A percentile compares a stretch with the other conserved stretches of the same genome.
phyloP scores from a whole-genome alignment of 1,284 basidiomycete species.

The Ceratorhiza oryzae-sativae region DNA sequence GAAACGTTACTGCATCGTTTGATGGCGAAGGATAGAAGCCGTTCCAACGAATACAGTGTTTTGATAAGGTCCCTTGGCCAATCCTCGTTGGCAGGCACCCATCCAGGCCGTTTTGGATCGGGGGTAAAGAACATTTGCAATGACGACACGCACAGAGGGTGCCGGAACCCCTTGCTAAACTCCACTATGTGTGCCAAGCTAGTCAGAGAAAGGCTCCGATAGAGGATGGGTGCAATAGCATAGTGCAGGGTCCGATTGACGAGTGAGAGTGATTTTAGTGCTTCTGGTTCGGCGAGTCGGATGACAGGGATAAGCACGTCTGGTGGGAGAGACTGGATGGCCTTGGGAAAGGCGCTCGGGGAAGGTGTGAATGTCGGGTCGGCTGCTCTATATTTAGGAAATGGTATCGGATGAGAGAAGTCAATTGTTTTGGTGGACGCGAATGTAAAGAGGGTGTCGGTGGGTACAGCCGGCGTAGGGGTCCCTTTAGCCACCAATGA shows the following conservation, averaged over 20 bases:
- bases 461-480: background rate
- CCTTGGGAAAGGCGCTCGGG: background rate
- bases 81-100: background rate
- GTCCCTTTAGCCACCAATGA: too few species aligned
- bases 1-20: background rate
- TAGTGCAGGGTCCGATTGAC: constrained; percentile 14
- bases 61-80: background rate
- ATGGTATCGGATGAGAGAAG: background rate
- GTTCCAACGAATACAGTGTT: background rate
- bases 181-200: background rate
- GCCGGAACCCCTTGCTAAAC: constrained; percentile 4
- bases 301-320: constrained; percentile 7
- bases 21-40: constrained; percentile 5
- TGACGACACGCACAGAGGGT: constrained; percentile 13
- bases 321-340: constrained; percentile 20
- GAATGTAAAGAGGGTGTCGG: too few species aligned
- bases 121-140: constrained; percentile 28
- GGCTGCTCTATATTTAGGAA: background rate
- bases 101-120: constrained; percentile 4
- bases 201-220: background rate
- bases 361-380: background rate
- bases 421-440: background rate
- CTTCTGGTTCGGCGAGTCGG: background rate
- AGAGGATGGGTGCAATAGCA: constrained; percentile 21
- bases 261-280: constrained; percentile 9